Conservation (phyloP, 176 grass and related monocot genomes). For the Oryza longistaminata region DNA sequence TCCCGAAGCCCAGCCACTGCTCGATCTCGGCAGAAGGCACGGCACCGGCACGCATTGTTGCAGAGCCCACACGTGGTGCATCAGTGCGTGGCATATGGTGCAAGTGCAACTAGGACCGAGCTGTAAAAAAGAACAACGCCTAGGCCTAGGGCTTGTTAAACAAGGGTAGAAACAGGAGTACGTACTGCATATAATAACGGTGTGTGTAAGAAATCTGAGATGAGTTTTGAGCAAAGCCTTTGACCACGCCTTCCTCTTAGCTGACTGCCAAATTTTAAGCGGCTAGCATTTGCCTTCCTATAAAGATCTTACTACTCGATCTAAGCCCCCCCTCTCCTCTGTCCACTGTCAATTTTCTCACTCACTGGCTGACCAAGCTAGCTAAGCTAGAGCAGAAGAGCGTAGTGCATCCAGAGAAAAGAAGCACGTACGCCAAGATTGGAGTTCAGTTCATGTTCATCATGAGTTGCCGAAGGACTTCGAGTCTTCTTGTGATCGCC, state of each 20-base stretch:
- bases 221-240: conserved; percentile 12
- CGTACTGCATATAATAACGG: conserved; percentile 2
- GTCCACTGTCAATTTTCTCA: background rate
- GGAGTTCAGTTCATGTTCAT: background rate
- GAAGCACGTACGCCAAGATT: background rate
- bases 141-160: conserved; percentile 42
- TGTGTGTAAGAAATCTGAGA: conserved; percentile 40
- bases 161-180: background rate
- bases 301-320: conserved; percentile 9
- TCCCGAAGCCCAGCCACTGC: conserved; percentile 30
- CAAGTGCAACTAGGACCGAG: background rate
- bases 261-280: background rate
- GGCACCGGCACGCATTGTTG: conserved; percentile 22
- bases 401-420: background rate
- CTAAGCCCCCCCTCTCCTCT: background rate
- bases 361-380: background rate
- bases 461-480: conserved; percentile 33
- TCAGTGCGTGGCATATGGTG: conserved; percentile 12
- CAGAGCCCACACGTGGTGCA: conserved; percentile 34
- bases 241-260: conserved; percentile 16
- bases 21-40: background rate
- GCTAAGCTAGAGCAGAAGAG: background rate
- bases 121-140: background rate
- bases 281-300: background rate
- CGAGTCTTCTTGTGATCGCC: background rate